phyloP scores from a whole-genome alignment of 345 rosid genomes.

The Sisymbrium irio region DNA sequence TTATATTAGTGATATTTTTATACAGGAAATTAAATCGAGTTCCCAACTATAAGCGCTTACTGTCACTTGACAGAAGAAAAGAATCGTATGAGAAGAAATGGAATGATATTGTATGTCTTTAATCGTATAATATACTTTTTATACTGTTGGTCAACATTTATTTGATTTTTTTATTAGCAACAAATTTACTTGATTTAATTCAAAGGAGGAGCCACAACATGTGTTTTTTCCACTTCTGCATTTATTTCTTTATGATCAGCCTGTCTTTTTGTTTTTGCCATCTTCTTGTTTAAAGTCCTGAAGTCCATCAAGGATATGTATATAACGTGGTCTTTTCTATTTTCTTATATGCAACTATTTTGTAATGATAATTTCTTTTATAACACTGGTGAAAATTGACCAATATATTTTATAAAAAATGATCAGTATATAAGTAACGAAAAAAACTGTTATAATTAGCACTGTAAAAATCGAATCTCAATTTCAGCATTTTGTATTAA shows the following conservation, averaged over 20 bases:
- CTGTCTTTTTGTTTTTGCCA: slow-evolving; percentile 16
- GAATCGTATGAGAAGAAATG: not conserved
- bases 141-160: not conserved
- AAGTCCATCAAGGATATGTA: not conserved
- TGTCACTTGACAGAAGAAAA: slow-evolving; percentile 9
- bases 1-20: no score
- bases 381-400: no score
- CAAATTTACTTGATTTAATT: not conserved
- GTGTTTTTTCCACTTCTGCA: slow-evolving; percentile 19
- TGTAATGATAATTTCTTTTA: no score
- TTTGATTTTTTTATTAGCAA: not conserved
- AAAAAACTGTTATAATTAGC: no score
- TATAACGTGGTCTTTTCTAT: no score
- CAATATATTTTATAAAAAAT: no score
- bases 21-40: not conserved
- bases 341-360: no score
- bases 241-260: slow-evolving; percentile 15
- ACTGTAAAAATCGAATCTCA: no score
- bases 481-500: no score
- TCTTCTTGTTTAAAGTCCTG: not conserved
- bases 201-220: slow-evolving; percentile 8
- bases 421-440: no score
- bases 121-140: not conserved
- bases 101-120: not conserved
- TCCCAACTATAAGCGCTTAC: slow-evolving; percentile 6